phyloP scores from a whole-genome alignment of 176 grass and related monocot genomes.

The Oryza officinalis region DNA sequence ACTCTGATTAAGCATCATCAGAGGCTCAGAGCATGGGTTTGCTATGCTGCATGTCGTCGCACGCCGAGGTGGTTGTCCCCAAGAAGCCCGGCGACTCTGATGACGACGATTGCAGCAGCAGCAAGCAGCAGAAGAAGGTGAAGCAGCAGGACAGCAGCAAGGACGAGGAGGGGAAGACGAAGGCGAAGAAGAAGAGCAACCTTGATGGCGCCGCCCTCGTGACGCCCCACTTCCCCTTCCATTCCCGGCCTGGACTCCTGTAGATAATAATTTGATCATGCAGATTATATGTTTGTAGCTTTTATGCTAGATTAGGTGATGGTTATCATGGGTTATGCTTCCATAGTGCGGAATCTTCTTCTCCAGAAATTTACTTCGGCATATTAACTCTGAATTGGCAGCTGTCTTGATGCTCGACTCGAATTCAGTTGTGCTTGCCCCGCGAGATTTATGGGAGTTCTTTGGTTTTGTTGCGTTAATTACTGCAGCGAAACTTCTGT shows the following conservation, averaged over 20 bases:
- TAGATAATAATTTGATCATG: background rate
- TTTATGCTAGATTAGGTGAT: background rate
- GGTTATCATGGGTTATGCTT: background rate
- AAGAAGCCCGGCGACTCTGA: constrained; percentile 7
- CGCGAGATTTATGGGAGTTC: background rate
- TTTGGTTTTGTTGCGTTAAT: background rate
- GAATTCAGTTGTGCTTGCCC: background rate
- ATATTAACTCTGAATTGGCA: background rate
- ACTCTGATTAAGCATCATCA: background rate
- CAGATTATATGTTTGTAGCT: background rate
- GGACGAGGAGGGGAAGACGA: background rate
- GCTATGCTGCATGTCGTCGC: constrained; percentile 28
- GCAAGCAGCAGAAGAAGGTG: background rate
- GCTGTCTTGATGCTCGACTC: too few species aligned
- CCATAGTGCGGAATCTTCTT: background rate
- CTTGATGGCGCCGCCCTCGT: background rate
- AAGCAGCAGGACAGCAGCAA: background rate
- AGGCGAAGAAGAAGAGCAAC: background rate
- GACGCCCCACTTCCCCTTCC: background rate
- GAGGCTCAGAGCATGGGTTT: constrained; percentile 10
- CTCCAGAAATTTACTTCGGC: background rate
- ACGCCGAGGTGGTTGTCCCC: constrained; percentile 38
- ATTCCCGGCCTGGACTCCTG: background rate
- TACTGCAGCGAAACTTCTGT: background rate
- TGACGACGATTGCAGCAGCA: background rate